Percentiles rank a stretch among this genome's conserved stretches.
Conservation (phyloP, 805 yeast species). For the Saturnispora mendoncae region DNA sequence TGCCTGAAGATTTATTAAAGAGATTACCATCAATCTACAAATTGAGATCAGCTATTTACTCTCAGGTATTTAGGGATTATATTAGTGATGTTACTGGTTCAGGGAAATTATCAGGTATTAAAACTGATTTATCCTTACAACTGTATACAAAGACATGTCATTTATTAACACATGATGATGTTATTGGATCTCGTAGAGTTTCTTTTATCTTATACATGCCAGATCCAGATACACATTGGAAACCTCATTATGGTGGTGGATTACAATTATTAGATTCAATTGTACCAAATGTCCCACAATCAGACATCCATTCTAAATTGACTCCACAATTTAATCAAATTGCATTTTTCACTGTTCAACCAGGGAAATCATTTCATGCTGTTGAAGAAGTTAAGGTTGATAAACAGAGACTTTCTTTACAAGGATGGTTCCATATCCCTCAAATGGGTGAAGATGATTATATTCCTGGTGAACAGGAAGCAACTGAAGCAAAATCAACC, state of each 20-base stretch:
- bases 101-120: conserved; percentile 82
- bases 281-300: conserved; percentile 79
- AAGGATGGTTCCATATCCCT: conserved; percentile 99
- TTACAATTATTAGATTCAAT: conserved; percentile 78
- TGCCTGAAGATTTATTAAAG: conserved; percentile 64
- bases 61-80: conserved; percentile 73
- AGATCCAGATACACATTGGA: conserved; percentile 85
- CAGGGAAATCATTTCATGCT: conserved; percentile 94
- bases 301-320: conserved; percentile 60
- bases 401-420: conserved; percentile 83
- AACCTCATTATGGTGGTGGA: conserved; percentile 89
- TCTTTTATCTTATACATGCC: conserved; percentile 89
- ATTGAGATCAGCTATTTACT: conserved; percentile 79
- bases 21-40: conserved; percentile 68
- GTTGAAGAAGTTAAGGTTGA: conserved; percentile 95
- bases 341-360: conserved; percentile 92
- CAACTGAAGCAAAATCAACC: conserved; percentile 64
- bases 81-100: conserved; percentile 72
- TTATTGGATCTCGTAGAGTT: conserved; percentile 88
- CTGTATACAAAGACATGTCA: conserved; percentile 92
- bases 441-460: conserved; percentile 86
- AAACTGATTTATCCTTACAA: conserved; percentile 88
- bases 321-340: conserved; percentile 94
- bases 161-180: conserved; percentile 92
- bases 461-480: conserved; percentile 74